Conservation (phyloP, 2,329 filamentous ascomycete species). For the Fusarium austroafricanum region DNA sequence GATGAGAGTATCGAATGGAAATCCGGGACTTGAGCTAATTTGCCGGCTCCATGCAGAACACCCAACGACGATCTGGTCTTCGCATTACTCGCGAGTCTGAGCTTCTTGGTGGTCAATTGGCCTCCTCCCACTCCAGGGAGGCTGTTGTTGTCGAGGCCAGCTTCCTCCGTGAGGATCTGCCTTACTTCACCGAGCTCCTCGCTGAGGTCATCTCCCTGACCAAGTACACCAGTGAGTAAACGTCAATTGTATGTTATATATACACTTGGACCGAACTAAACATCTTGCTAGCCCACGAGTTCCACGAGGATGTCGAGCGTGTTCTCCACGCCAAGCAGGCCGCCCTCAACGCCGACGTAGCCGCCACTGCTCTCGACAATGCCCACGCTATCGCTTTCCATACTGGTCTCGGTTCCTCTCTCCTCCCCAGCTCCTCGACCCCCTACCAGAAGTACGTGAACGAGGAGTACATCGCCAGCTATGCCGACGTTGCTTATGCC, state of each 20-base stretch:
- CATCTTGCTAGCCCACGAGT: constrained; percentile 77
- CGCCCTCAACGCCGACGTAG: constrained; percentile 71
- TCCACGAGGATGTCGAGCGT: constrained; percentile 86
- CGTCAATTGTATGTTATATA: constrained; percentile 8
- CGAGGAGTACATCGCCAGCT: constrained; percentile 78
- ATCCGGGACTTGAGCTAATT: constrained; percentile 59
- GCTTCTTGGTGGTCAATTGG: constrained; percentile 91
- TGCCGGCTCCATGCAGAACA: constrained; percentile 71
- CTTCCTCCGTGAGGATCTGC: constrained; percentile 95
- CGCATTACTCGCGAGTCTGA: constrained; percentile 96
- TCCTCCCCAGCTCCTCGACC: constrained; percentile 77
- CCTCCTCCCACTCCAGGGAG: constrained; percentile 90
- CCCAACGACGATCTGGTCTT: constrained; percentile 85
- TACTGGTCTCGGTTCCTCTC: constrained; percentile 84
- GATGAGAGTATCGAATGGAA: constrained; percentile 21
- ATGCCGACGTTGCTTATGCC: constrained; percentile 81
- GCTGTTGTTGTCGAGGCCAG: constrained; percentile 91
- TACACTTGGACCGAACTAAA: constrained; percentile 22
- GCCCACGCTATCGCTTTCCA: constrained; percentile 92
- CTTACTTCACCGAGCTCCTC: constrained; percentile 96
- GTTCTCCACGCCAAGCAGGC: constrained; percentile 83
- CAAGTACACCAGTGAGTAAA: constrained; percentile 78
- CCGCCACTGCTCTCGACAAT: constrained; percentile 82
- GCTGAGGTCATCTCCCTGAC: constrained; percentile 91
- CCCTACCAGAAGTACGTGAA: constrained; percentile 84